Percentiles rank a stretch among this genome's conserved stretches.
Conservation (phyloP, 495 filamentous ascomycete species). For the Penicillium flavigenum region DNA sequence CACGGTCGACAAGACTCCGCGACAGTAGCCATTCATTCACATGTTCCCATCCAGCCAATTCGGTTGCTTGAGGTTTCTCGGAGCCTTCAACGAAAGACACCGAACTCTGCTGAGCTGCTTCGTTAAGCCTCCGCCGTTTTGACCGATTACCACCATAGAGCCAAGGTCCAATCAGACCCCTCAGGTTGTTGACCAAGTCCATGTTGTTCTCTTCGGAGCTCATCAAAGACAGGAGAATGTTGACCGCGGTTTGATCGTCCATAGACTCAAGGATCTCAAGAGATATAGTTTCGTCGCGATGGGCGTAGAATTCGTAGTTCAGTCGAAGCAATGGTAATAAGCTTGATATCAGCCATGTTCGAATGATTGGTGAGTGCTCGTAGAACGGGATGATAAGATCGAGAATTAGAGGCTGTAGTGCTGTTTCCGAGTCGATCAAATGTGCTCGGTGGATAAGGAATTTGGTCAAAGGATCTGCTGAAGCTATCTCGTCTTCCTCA, state of each 20-base stretch:
- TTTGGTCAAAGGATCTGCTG: conserved; percentile 57
- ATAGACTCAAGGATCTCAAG: conserved; percentile 58
- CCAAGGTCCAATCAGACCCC: conserved; percentile 79
- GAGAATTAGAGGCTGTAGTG: conserved; percentile 69
- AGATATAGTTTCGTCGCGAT: conserved; percentile 53
- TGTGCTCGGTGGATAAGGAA: conserved; percentile 78
- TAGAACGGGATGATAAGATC: conserved; percentile 74
- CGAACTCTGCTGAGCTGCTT: conserved; percentile 31
- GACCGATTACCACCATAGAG: conserved; percentile 67
- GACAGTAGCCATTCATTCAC: conserved; percentile 80
- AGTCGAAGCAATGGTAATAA: conserved; percentile 75
- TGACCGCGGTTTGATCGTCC: conserved; percentile 61
- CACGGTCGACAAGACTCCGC: conserved; percentile 51
- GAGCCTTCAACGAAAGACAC: conserved; percentile 30
- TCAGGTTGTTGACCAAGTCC: conserved; percentile 67
- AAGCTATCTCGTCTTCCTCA: conserved; percentile 41
- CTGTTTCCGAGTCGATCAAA: conserved; percentile 75
- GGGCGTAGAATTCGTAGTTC: conserved; percentile 81
- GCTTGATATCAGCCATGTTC: conserved; percentile 74
- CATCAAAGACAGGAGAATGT: conserved; percentile 66
- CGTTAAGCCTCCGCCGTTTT: conserved; percentile 55
- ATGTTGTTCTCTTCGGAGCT: conserved; percentile 40
- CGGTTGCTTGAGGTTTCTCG: conserved; percentile 20
- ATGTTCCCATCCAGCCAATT: conserved; percentile 64
- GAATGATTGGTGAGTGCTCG: conserved; percentile 60